Conservation (phyloP, 768 basidiomycete species). For the Xerocomellus intermedius region DNA sequence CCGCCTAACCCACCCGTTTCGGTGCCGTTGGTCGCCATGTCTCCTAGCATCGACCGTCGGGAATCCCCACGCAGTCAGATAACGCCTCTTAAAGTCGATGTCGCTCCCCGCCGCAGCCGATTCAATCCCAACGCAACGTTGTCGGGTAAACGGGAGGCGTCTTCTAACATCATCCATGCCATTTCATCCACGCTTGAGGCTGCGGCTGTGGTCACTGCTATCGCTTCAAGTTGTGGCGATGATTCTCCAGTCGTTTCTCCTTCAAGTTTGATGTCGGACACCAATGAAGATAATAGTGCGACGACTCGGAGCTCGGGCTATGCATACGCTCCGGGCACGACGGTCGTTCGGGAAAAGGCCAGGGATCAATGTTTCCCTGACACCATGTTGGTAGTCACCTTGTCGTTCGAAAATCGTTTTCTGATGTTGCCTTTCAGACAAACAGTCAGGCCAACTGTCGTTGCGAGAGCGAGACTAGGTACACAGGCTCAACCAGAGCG, state of each 20-base stretch:
- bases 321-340: background rate
- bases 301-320: background rate
- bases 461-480: background rate
- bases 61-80: background rate
- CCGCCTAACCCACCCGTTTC: background rate
- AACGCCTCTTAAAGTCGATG: background rate
- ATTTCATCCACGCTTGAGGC: background rate
- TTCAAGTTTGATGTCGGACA: background rate
- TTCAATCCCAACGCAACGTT: background rate
- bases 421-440: constrained; percentile 8
- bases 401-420: background rate
- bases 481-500: background rate
- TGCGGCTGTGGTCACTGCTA: background rate
- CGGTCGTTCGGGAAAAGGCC: background rate
- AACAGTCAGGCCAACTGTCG: background rate
- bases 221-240: background rate
- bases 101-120: background rate
- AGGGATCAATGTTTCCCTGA: background rate
- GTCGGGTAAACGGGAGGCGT: background rate
- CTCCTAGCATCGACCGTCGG: background rate
- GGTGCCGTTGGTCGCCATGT: constrained; percentile 1
- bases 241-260: background rate
- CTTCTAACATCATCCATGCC: too few relatives aligned
- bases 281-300: background rate
- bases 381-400: constrained; percentile 5